Evolutionary conservation across 2,329 filamentous ascomycete species (phyloP), one percentile per base, ranked within the genome.

Genomic region (Incumbomyces lentus): DNA sequence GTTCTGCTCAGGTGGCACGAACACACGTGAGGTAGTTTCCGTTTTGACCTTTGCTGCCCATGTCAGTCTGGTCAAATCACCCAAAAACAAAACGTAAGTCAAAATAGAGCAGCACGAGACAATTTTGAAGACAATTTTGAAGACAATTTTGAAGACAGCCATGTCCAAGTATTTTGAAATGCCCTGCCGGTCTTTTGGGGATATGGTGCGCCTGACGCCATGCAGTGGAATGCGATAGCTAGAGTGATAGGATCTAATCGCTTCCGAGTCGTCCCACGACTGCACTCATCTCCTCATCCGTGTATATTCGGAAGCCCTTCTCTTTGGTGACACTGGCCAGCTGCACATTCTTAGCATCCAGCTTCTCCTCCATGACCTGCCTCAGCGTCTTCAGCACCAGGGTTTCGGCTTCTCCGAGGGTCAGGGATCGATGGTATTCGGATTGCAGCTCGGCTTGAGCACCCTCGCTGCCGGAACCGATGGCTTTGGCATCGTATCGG

Each of bases 321-420:
- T 95, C 90, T 75, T 89, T 94, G 53, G 92, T 98, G 48, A 98
- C 92, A 64, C 90, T 96, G 45, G 92, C 92, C 58, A 98, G 70
- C 73, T 98, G 92, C 55, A 98, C 92, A 64, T 98, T 98, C 79
- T 98, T 98, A 54, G 88, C 79, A 65, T 98, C 92, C 51, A 98
- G 76, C 74, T 98, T 98, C 80, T 98, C 92, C 72, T 98, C 92
- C 92, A 98, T 98, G 58, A 98, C 92, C 72, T 98, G 92, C 78
- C 96, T 98, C 66, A 98, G 69, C 32, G 92, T 98, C 79, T 96
- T 96, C 62, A 98, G 74, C 43, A 95, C 89, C 55, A 98, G 72
- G 2, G 89, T 92, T 72, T 98, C 92, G 49, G 92, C 92, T 64
- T 98, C 92, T 48, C 78, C 73, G 52, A 98, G 82, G 35, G 89